These are phyloP conservation scores for Trifolium dubium DNA, from an alignment of 306 rosid species.

Conservation along the genomic window DNA sequence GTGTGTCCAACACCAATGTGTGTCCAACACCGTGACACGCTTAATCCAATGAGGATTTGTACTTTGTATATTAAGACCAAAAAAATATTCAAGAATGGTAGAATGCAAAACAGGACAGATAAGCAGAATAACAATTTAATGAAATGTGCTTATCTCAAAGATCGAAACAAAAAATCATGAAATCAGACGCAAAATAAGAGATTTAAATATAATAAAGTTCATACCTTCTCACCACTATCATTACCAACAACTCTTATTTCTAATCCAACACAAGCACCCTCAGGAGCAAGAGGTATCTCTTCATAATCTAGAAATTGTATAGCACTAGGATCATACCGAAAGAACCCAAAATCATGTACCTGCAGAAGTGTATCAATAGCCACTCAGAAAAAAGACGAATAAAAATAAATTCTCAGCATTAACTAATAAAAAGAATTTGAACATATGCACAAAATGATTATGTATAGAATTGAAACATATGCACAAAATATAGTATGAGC, in stretches of 20 bases:
- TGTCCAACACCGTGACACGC: no score
- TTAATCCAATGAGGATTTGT: no score
- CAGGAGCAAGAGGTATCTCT: slow-evolving; percentile 92
- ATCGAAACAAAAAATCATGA: slow-evolving; percentile 30
- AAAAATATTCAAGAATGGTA: background rate
- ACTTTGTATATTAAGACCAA: background rate
- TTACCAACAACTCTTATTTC: slow-evolving; percentile 98
- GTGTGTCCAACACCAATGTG: no score
- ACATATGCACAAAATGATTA: background rate
- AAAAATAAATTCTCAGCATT: background rate
- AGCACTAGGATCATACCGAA: slow-evolving; percentile 80
- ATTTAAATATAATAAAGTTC: slow-evolving; percentile 8
- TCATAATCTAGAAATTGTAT: slow-evolving; percentile 81
- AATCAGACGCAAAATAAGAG: slow-evolving; percentile 18
- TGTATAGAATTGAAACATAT: background rate
- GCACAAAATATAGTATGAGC: slow-evolving; percentile 2
- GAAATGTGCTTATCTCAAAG: slow-evolving; percentile 15
- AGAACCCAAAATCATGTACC: slow-evolving; percentile 99
- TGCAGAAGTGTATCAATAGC: slow-evolving; percentile 41
- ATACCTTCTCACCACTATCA: slow-evolving; percentile 99
- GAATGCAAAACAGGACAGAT: background rate
- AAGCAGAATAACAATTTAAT: slow-evolving; percentile 23
- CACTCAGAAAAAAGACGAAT: slow-evolving; percentile 17
- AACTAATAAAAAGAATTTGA: background rate
- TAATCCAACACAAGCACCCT: slow-evolving; percentile 89